Base-by-base conservation (phyloP, 306 rosid genomes). In the Castanea mollissima region DNA sequence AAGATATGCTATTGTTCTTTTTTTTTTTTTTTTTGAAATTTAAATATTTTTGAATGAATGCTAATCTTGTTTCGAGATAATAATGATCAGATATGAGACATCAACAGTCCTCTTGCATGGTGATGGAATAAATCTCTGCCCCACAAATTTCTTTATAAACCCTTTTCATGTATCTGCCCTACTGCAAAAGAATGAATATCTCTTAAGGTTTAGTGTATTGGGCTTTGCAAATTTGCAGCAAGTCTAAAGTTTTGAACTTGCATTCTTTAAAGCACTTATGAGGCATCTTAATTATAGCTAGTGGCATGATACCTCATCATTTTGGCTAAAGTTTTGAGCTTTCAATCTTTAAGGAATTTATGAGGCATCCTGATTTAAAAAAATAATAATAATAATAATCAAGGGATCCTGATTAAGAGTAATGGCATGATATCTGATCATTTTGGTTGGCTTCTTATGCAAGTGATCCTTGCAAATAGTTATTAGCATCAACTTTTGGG, bases 361-460 rank as follows among this genome's bases (percentile, higher is more conserved):
- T 38, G 46, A 38, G 46, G 11, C 46, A 38, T 38, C 44, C 10
- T 6, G 44, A 35, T 35, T 35, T 23, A 23, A 23, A 23, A 23
- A 23, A 23, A 23, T 23, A 23, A 23, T 23, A 23, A 23, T 23
- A 6, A 35, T 35, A 35, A 35, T 6, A 35, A 35, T 35, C 44
- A 35, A 34, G 71, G 27, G 25, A 19, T 65, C 71, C 71, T 67
- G 52, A 35, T 67, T 21, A 34, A 18, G n/a, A 46, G 54, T 23
- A 21, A 15, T 32, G 62, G 38, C 19, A 11, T 77, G 63, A 38
- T 73, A 69, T 51, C 62, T 55, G 20, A 44, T 56, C 14, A 9
- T 64, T 35, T 44, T 77, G 81, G 73, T 25, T 77, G 56, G 46
- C 18, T 74, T 55, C 34, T 55, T 55, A 55, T 23, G 20, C 16